Evolutionary conservation across 352 stramenopile genomes (phyloP).

Genomic region (Phytophthora gonapodyides): DNA sequence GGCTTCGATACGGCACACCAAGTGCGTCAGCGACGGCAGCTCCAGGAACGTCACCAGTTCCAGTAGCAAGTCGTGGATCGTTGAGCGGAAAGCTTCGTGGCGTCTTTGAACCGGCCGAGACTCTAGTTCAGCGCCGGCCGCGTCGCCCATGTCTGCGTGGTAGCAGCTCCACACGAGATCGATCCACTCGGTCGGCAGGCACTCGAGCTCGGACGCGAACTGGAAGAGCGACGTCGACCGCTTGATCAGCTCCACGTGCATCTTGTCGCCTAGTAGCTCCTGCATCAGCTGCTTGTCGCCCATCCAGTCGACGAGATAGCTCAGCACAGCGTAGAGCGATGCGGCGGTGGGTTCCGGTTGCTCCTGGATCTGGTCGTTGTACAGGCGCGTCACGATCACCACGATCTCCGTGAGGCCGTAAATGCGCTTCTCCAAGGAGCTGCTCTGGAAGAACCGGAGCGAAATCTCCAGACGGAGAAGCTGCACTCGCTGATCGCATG

Average conservation of each 20-base stretch:
- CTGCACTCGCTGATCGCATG: constrained; percentile 40
- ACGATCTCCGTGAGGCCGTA: constrained; percentile 74
- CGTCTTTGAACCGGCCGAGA: constrained; percentile 31
- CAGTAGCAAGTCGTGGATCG: constrained; percentile 53
- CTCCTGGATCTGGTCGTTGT: constrained; percentile 44
- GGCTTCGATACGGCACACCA: constrained; percentile 35
- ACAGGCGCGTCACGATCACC: constrained; percentile 43
- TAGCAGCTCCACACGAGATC: constrained; percentile 65
- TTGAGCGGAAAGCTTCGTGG: constrained; percentile 51
- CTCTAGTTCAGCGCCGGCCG: not conserved
- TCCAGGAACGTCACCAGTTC: constrained; percentile 63
- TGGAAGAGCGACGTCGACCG: constrained; percentile 61
- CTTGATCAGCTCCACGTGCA: constrained; percentile 76
- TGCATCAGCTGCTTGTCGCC: constrained; percentile 48
- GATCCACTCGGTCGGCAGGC: constrained; percentile 44
- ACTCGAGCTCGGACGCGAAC: constrained; percentile 48
- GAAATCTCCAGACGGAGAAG: constrained; percentile 61
- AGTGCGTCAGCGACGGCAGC: constrained; percentile 35
- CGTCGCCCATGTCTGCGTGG: constrained; percentile 16
- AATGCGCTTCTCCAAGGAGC: constrained; percentile 75
- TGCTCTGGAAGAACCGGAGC: constrained; percentile 51
- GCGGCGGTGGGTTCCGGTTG: constrained; percentile 34
- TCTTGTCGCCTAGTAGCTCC: constrained; percentile 63
- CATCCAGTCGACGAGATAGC: constrained; percentile 56
- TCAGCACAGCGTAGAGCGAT: constrained; percentile 31